phyloP scores from a whole-genome alignment of 805 yeast species.

The Saccharomyces jurei region DNA sequence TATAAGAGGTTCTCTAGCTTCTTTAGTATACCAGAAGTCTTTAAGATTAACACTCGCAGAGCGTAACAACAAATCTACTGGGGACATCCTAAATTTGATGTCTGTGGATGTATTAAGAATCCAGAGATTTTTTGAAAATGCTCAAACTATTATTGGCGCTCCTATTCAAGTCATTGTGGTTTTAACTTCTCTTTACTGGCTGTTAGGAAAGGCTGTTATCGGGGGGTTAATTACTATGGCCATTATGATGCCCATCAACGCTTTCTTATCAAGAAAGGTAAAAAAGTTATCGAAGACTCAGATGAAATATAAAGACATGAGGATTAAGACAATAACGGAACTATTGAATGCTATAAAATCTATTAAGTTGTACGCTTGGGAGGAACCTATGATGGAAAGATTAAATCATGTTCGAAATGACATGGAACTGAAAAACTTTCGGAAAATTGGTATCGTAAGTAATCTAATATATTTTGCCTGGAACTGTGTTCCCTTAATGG shows the following conservation, averaged over 20 bases:
- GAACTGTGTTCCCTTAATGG: conserved; percentile 58
- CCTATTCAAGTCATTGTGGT: conserved; percentile 51
- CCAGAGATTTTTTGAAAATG: conserved; percentile 47
- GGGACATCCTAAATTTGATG: conserved; percentile 72
- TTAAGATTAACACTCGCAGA: conserved; percentile 60
- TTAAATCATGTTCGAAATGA: conserved; percentile 48
- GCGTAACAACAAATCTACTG: conserved; percentile 52
- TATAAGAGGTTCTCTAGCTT: conserved; percentile 54
- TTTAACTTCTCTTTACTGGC: conserved; percentile 43
- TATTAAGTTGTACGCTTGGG: conserved; percentile 66
- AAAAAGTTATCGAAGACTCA: conserved; percentile 43
- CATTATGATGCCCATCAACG: conserved; percentile 52
- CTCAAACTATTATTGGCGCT: conserved; percentile 49
- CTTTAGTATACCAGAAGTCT: conserved; percentile 65
- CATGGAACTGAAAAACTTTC: conserved; percentile 45
- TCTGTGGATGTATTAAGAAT: conserved; percentile 68
- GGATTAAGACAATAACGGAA: conserved; percentile 55
- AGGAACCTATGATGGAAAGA: conserved; percentile 49
- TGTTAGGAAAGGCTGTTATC: conserved; percentile 52
- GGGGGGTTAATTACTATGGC: conserved; percentile 48
- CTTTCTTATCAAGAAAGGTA: conserved; percentile 38
- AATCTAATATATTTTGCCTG: conserved; percentile 48
- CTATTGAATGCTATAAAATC: conserved; percentile 52
- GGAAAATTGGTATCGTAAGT: conserved; percentile 40
- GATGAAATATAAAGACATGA: conserved; percentile 53